Evolutionary conservation across 345 rosid genomes (phyloP), one percentile per base, ranked within the genome.

Genomic region (Eucalyptus polyanthemos): DNA sequence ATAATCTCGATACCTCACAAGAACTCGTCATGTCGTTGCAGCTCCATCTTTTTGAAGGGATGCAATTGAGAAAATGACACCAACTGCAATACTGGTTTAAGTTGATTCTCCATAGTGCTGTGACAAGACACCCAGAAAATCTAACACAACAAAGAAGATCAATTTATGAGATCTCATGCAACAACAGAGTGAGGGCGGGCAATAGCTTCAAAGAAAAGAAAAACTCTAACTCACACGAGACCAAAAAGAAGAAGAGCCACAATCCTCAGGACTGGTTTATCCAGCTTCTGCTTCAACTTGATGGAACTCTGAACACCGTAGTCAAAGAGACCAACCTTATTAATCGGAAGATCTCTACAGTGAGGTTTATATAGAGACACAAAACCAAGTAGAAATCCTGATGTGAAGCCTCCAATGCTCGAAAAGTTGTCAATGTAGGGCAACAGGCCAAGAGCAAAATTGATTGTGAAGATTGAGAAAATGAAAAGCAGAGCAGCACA

Each of bases 371-470:
- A 94, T 60, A 96, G 50, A 89, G 97, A 92, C 76, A 90, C 94
- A 83, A 96, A 91, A 51, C 99, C 99, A 62, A 97, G 97, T 62
- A 96, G 94, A 62, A 93, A 72, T 87, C 99, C 99, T 29, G 99
- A 94, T 67, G 95, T 62, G 89, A 97, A 92, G 67, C 98, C 99
- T 37, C 97, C 99, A 81, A 95, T 93, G 91, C 92, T 96, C 27
- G 98, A 93, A 87, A 95, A 96, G 88, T 95, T 97, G 93, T 92
- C 95, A 50, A 94, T 86, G 86, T 91, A 94, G 53, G 99, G 99
- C 50, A 97, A 95, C 93, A 97, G 93, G 42, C 99, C 97, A 80
- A 96, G 89, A 88, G 92, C 90, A 87, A 95, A 92, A 90, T 97
- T 96, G 91, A 93, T 91, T 14, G 87, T 40, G 89, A 92, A 91